Evolutionary conservation across 495 filamentous ascomycete genomes (phyloP).

Genomic region (Aspergillus bertholletiae): DNA sequence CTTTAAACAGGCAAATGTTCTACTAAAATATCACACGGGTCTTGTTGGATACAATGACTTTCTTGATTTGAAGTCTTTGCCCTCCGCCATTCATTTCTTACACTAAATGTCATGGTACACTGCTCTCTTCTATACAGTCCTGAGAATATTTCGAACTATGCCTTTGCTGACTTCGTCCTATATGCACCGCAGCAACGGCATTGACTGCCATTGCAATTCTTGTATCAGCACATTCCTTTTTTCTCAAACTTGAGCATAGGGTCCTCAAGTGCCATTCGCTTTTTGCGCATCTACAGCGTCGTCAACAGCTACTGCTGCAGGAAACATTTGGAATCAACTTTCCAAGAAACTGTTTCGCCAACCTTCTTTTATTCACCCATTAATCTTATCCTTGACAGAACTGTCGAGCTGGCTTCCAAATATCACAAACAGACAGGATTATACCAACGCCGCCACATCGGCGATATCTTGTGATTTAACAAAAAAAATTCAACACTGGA

Average conservation of each 20-base stretch:
- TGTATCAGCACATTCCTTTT: conserved; percentile 17
- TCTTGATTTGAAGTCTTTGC: conserved; percentile 8
- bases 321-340: conserved; percentile 6
- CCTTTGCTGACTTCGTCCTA: conserved; percentile 1
- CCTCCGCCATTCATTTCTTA: conserved; percentile 13
- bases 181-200: conserved; percentile 24
- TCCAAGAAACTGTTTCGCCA: neutral
- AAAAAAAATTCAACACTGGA: neutral
- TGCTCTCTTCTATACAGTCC: neutral
- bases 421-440: neutral
- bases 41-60: conserved; percentile 11
- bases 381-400: conserved; percentile 6
- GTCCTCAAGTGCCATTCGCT: conserved; percentile 11
- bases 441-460: neutral
- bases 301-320: conserved; percentile 1
- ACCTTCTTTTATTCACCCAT: conserved; percentile 3
- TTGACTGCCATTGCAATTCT: conserved; percentile 37
- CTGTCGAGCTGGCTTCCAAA: conserved; percentile 13
- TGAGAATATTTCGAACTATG: neutral
- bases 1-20: conserved; percentile 4
- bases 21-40: conserved; percentile 8
- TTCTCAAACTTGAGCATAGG: conserved; percentile 15
- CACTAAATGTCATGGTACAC: conserved; percentile 14
- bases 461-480: conserved; percentile 2
- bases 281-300: conserved; percentile 5